Percentiles rank a stretch among this genome's conserved stretches.
Evolutionary conservation across 805 yeast species (phyloP).

Genomic region (Wickerhamiella qilinensis): DNA sequence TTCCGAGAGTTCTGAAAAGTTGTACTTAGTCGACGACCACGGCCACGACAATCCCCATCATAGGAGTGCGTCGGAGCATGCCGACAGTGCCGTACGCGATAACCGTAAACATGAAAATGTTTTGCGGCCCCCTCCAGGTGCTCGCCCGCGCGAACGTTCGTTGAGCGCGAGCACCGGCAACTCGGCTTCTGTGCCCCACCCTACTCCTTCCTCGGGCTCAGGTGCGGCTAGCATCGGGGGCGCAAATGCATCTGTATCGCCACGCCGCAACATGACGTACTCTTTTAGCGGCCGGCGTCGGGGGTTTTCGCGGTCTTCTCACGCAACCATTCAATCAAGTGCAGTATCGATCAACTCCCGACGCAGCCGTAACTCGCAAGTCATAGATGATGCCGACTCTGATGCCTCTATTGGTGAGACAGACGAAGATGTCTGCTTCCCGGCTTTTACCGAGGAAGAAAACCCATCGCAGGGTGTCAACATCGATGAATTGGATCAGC

Average conservation of each 20-base stretch:
- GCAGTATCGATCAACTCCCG: neutral
- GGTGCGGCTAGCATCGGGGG: neutral
- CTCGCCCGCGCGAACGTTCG: too few relatives aligned
- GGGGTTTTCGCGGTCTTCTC: neutral
- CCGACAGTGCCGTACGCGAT: too few relatives aligned
- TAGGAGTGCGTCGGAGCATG: too few relatives aligned
- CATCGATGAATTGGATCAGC: conserved; percentile 58
- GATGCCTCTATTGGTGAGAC: conserved; percentile 46
- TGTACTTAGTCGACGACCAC: too few relatives aligned
- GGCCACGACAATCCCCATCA: too few relatives aligned
- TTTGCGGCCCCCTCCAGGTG: too few relatives aligned
- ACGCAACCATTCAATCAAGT: neutral
- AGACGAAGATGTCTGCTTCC: conserved; percentile 96
- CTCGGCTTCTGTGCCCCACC: neutral
- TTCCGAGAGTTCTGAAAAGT: too few relatives aligned
- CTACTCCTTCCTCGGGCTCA: neutral
- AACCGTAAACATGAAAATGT: too few relatives aligned
- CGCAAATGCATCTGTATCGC: neutral
- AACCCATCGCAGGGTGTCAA: conserved; percentile 31
- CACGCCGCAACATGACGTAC: neutral
- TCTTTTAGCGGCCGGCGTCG: neutral
- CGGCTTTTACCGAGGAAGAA: conserved; percentile 40
- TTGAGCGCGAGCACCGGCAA: too few relatives aligned
- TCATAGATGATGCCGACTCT: conserved; percentile 17
- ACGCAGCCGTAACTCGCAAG: neutral